phyloP scores from a whole-genome alignment of 805 yeast genomes.

The Ogataea kodamae region DNA sequence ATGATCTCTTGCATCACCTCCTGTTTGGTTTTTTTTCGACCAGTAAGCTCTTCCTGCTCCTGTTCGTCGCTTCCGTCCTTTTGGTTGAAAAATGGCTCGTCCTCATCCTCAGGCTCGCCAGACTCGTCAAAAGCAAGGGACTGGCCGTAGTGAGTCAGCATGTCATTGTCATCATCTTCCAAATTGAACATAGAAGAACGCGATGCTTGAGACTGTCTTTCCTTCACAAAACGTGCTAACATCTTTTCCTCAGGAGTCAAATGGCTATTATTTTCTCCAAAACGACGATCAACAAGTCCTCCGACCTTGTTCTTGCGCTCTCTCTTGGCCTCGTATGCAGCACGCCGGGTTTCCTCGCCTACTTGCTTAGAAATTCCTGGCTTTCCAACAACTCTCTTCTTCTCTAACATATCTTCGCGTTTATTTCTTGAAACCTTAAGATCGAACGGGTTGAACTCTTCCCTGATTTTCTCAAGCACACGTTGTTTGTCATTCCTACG shows the following conservation, averaged over 20 bases:
- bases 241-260: conserved; percentile 88
- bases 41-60: conserved; percentile 33
- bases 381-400: conserved; percentile 53
- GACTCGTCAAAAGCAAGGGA: conserved; percentile 54
- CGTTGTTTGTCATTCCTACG: conserved; percentile 65
- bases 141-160: conserved; percentile 78
- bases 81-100: conserved; percentile 32
- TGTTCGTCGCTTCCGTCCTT: conserved; percentile 33
- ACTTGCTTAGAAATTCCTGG: conserved; percentile 68
- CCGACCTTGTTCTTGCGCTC: conserved; percentile 70
- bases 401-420: conserved; percentile 43
- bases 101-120: conserved; percentile 20
- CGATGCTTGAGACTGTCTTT: conserved; percentile 62
- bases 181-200: conserved; percentile 65
- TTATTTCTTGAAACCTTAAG: conserved; percentile 66
- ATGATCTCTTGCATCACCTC: conserved; percentile 85
- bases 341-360: conserved; percentile 61
- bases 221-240: conserved; percentile 92
- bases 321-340: conserved; percentile 62
- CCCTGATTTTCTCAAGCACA: conserved; percentile 60
- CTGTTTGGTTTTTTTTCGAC: conserved; percentile 70
- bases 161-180: conserved; percentile 61
- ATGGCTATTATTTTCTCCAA: conserved; percentile 76
- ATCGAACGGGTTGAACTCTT: conserved; percentile 89
- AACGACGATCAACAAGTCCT: conserved; percentile 78